phyloP scores from a whole-genome alignment of 768 basidiomycete genomes.

The Leccinum longicurvipes region DNA sequence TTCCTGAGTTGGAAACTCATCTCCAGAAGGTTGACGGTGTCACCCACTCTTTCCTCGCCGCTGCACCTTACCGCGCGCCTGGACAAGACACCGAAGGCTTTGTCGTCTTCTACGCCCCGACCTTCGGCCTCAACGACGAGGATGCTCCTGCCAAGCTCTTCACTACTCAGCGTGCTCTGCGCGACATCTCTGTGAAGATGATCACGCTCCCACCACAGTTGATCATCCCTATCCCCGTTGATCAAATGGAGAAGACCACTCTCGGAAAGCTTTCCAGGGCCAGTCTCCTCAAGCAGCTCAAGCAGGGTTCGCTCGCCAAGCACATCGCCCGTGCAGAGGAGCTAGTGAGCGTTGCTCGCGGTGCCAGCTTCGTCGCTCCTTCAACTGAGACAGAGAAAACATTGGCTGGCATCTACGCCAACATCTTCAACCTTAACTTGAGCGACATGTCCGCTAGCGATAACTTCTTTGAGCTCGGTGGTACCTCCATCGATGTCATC shows the following conservation, averaged over 20 bases:
- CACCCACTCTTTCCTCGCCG: conserved; percentile 33
- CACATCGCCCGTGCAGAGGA: not conserved
- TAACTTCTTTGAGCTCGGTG: conserved; percentile 16
- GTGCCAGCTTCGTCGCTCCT: conserved; percentile 20
- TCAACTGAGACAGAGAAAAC: conserved; percentile 25
- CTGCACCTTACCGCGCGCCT: conserved; percentile 37
- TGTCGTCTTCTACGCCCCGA: conserved; percentile 37
- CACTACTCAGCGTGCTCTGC: conserved; percentile 29
- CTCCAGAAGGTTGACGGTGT: conserved; percentile 38
- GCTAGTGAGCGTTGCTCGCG: conserved; percentile 17
- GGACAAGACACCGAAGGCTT: conserved; percentile 42
- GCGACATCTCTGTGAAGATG: conserved; percentile 27
- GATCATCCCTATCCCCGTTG: conserved; percentile 36
- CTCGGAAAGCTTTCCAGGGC: conserved; percentile 41
- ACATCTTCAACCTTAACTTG: conserved; percentile 28
- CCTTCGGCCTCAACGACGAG: conserved; percentile 18
- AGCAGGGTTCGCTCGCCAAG: not conserved
- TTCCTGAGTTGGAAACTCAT: conserved; percentile 37
- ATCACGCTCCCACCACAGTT: conserved; percentile 34
- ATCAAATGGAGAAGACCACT: conserved; percentile 39
- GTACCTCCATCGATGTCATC: conserved; percentile 39
- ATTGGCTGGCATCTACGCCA: conserved; percentile 30
- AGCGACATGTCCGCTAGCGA: conserved; percentile 26
- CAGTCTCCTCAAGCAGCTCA: conserved; percentile 21
- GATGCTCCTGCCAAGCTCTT: conserved; percentile 16